These are phyloP conservation scores for Trichoderma endophyticum DNA, from an alignment of 2,329 filamentous ascomycete genomes.

Conservation along the genomic window DNA sequence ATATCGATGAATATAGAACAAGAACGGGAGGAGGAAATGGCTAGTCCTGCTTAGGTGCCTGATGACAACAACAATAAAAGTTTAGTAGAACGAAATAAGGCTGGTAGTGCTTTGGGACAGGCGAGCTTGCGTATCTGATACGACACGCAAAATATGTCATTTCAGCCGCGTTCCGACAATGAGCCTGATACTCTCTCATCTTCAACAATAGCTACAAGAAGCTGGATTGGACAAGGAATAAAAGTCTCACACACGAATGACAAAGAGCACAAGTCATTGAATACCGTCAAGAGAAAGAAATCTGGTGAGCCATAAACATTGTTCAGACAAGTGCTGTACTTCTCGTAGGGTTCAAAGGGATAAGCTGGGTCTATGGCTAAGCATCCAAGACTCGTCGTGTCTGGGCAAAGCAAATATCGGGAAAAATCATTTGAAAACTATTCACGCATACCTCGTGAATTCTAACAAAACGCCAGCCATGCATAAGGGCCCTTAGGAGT, in stretches of 20 bases:
- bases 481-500: constrained; percentile 29
- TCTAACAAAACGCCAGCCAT: constrained; percentile 30
- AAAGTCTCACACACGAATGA: background rate
- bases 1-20: background rate
- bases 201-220: background rate
- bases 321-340: background rate
- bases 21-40: too few species aligned
- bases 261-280: background rate
- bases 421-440: constrained; percentile 23
- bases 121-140: background rate
- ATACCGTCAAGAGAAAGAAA: background rate
- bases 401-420: background rate
- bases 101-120: background rate
- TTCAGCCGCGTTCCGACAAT: background rate
- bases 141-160: background rate
- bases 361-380: background rate
- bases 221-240: background rate
- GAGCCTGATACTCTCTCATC: background rate
- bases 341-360: background rate
- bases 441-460: constrained; percentile 36
- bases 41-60: background rate
- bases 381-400: background rate
- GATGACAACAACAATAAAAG: background rate
- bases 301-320: background rate
- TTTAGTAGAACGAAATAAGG: too few species aligned